These are phyloP conservation scores for Eucalyptus dawsonii DNA, from an alignment of 345 rosid genomes.

Conservation along the genomic window DNA sequence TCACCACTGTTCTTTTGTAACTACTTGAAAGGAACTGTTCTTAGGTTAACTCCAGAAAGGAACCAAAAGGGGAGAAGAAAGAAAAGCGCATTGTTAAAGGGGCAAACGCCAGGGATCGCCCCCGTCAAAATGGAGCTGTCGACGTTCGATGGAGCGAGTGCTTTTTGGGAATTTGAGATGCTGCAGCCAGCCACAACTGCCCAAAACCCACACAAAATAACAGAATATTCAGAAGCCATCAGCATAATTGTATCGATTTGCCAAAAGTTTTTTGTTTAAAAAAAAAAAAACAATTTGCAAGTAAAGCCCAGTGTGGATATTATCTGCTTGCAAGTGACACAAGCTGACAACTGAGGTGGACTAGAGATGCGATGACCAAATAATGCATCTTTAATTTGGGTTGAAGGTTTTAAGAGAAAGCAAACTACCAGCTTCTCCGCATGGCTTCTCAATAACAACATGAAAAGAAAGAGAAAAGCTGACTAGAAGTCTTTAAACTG, in stretches of 20 bases:
- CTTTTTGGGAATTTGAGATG: conserved; percentile 30
- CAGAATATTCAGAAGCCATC: background rate
- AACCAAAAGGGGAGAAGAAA: background rate
- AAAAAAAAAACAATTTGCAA: background rate
- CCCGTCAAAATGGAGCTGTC: conserved; percentile 68
- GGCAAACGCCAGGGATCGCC: background rate
- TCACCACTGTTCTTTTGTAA: background rate
- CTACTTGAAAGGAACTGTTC: background rate
- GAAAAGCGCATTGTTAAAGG: background rate
- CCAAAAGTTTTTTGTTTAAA: background rate
- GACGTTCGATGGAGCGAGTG: conserved; percentile 35
- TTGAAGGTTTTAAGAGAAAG: background rate
- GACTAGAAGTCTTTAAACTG: background rate
- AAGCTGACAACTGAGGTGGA: background rate
- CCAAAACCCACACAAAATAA: background rate
- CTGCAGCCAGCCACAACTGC: conserved; percentile 38
- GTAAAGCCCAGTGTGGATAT: background rate
- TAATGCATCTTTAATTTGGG: background rate
- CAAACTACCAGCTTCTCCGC: background rate
- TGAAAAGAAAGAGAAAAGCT: background rate
- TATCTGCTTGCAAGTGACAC: background rate
- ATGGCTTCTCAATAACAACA: background rate
- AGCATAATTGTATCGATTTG: background rate
- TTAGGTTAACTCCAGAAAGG: background rate
- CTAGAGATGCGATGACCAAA: background rate